Evolutionary conservation across 148 eudicot species (phyloP), one percentile per base, ranked within the genome.

Genomic region (Tetragonia tetragonoides): DNA sequence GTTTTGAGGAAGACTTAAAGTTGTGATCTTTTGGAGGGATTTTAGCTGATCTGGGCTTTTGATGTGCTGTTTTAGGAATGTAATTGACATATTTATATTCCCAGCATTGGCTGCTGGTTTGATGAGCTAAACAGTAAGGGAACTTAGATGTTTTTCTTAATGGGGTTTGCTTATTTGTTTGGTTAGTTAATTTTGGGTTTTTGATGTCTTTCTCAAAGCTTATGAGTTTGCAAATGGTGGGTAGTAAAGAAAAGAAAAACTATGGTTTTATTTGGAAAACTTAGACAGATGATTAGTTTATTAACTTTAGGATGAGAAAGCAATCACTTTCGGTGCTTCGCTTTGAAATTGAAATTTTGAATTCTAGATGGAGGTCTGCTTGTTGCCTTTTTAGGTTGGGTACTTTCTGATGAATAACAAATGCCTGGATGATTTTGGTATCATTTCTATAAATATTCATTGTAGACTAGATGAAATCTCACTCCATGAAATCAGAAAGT

Each of bases 361-460:
- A 21, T n/a, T 60, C 64, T 57, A 57, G 6, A 16, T 21, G 8
- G 28, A 20, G n/a, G 64, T 3, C 8, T 1, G 24, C 64, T 60
- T 20, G 53, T 60, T 60, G 64, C 21, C 28, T 60, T 1, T 4
- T 60, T n/a, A 14, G 64, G 5, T 60, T 21, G 24, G n/a, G n/a
- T n/a, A 17, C 61, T 57, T 57, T 57, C 2, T 18, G 0, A 18
- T 17, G 7, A 20, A 2, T 4, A 57, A 20, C 21, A 57, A 10
- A 28, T 38, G 64, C 66, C 60, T 73, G 76, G 62, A 37, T 73
- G 42, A 12, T 72, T 42, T 23, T 17, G 20, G 23, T n/a, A n/a
- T 70, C 6, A 47, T 46, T 21, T 46, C 14, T 18, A 18, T 41
- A 39, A 40, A 11, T 7, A 38, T 66, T 66, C 42, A 5, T 34